Evolutionary conservation across 257 asterid genomes (phyloP).

Genomic region (Plantago major): DNA sequence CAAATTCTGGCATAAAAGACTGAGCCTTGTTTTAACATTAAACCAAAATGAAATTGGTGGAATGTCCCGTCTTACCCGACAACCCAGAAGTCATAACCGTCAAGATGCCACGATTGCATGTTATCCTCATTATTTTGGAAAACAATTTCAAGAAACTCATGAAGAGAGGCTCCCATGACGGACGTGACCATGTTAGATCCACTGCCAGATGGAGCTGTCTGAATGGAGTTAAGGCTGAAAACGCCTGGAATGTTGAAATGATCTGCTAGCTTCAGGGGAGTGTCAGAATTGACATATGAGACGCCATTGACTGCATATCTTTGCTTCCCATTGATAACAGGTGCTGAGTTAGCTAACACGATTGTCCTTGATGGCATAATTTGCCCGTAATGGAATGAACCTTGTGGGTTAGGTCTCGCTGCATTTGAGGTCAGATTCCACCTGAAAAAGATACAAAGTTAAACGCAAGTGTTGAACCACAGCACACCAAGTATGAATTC

Average conservation of each 20-base stretch:
- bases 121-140: constrained; percentile 31
- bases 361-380: constrained; percentile 35
- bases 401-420: constrained; percentile 51
- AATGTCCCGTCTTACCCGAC: constrained; percentile 27
- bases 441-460: constrained; percentile 18
- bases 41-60: background rate
- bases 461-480: too few relatives aligned
- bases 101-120: constrained; percentile 35
- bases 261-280: constrained; percentile 28
- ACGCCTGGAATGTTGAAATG: constrained; percentile 29
- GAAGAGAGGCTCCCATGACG: constrained; percentile 27
- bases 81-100: constrained; percentile 34
- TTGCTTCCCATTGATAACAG: constrained; percentile 26
- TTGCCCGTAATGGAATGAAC: constrained; percentile 45
- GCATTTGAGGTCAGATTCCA: constrained; percentile 45
- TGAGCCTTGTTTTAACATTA: constrained; percentile 9
- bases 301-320: constrained; percentile 35
- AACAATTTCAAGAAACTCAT: constrained; percentile 36
- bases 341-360: constrained; percentile 26
- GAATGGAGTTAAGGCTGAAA: constrained; percentile 19
- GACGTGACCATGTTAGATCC: constrained; percentile 30
- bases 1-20: background rate
- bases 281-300: constrained; percentile 22
- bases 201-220: constrained; percentile 28
- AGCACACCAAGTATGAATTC: too few relatives aligned